A percentile compares a stretch with the other conserved stretches of the same genome.
These are phyloP conservation scores for Pachysolen tannophilus DNA, from an alignment of 805 yeast genomes.

Conservation along the genomic window DNA sequence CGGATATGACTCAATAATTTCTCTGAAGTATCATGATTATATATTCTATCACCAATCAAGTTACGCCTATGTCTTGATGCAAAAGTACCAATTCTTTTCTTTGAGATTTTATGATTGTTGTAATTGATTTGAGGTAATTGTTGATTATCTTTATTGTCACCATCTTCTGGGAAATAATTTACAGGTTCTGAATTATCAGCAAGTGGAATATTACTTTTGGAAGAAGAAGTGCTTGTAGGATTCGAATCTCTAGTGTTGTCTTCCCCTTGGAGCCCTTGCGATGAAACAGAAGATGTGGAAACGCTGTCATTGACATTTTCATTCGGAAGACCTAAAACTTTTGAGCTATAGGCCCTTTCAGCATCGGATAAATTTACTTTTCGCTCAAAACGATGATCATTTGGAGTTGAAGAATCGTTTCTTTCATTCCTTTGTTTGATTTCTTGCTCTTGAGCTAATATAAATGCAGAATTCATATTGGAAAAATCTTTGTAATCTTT, in stretches of 20 bases:
- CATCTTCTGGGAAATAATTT: not conserved
- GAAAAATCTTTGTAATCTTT: slow-evolving; percentile 71
- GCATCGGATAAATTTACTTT: no score
- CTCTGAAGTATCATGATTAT: slow-evolving; percentile 71
- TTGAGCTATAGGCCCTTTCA: no score
- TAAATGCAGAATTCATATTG: slow-evolving; percentile 53
- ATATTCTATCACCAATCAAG: slow-evolving; percentile 12
- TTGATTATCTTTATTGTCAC: not conserved
- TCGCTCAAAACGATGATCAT: no score
- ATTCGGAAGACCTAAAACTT: no score
- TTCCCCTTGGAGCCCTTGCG: slow-evolving; percentile 3
- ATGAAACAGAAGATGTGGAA: not conserved
- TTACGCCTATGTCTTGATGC: slow-evolving; percentile 5
- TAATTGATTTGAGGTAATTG: not conserved
- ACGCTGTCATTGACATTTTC: not conserved
- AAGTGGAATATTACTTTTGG: no score
- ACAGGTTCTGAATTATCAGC: no score
- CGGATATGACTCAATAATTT: slow-evolving; percentile 61
- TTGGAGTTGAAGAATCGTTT: no score
- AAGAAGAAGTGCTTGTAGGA: slow-evolving; percentile 2
- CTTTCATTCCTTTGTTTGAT: slow-evolving; percentile 2
- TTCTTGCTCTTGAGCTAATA: slow-evolving; percentile 20
- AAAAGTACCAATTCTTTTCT: slow-evolving; percentile 6
- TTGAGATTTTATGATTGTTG: not conserved
- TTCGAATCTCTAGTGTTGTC: not conserved